phyloP scores from a whole-genome alignment of 1,139 yeast genomes.

The Protomyces macrosporus region DNA sequence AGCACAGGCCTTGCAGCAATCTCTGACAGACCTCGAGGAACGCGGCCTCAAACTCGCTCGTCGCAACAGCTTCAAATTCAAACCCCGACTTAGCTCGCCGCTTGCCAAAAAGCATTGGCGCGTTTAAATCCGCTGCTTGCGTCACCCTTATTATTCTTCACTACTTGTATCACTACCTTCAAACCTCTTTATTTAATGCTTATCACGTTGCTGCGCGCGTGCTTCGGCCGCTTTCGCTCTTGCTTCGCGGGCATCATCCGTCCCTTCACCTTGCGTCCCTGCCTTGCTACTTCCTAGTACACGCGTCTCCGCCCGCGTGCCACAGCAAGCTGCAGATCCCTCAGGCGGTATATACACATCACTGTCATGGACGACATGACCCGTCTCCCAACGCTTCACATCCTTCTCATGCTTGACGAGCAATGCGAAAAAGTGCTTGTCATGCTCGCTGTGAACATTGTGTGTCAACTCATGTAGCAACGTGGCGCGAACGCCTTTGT shows the following conservation, averaged over 20 bases:
- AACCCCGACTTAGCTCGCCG: conserved; percentile 16
- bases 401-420: conserved; percentile 39
- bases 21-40: conserved; percentile 3
- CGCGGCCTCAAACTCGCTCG: conserved; percentile 8
- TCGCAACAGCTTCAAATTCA: conserved; percentile 15
- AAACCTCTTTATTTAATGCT: background rate
- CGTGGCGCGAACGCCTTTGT: conserved; percentile 39
- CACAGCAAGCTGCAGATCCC: background rate
- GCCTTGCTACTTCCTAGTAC: conserved; percentile 1
- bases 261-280: background rate
- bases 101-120: conserved; percentile 16
- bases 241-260: conserved; percentile 1
- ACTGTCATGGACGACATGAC: conserved; percentile 36
- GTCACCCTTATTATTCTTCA: background rate
- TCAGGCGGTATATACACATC: conserved; percentile 14
- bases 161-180: background rate
- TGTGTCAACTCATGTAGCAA: conserved; percentile 44
- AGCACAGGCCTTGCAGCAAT: background rate
- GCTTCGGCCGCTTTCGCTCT: conserved; percentile 15
- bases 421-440: conserved; percentile 41
- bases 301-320: background rate
- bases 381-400: conserved; percentile 30
- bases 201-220: background rate
- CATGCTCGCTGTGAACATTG: conserved; percentile 41
- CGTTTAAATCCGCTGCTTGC: background rate